Base-by-base conservation (phyloP, 2,329 filamentous ascomycete genomes). In the Cladophialophora exuberans region DNA sequence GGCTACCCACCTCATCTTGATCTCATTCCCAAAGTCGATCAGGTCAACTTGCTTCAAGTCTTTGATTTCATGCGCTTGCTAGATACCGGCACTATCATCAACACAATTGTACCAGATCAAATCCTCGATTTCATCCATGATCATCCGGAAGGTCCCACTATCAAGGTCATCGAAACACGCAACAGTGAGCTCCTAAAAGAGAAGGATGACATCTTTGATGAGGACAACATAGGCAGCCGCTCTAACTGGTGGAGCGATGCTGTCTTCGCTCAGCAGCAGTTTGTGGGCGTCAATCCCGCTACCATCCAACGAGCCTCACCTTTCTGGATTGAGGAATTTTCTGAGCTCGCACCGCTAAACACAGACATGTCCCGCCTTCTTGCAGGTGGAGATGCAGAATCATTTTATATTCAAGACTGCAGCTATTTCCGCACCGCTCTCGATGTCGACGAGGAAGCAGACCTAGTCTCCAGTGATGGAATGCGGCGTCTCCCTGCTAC, bases 281-380 rank as follows among this genome's bases (percentile, higher is more conserved):
- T 78, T 45, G 76, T 71, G 0, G 76, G 76, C 3, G 69, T 69
- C 30, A 77, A 78, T 60, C 76, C 76, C 1, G 72, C 71, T 1
- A 77, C 75, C 6, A 75, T 78, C 63, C 75, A 76, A 56, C 78
- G 73, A 17, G 70, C 72, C 1, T 66, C 68, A 3, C 36, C 65
- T 20, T 55, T 64, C 1, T 69, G 70, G 55, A 60, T 75, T 50
- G 41, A 64, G 13, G 68, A 70, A 41, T 76, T 75, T 55, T 59
- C 67, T 5, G 65, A 66, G 6, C 68, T 69, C 1, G 74, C 74
- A 3, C 62, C 66, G 53, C 55, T 64, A 2, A 65, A 66, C 4
- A 67, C 67, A 3, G 71, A 73, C 54, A 62, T 66, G 25, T 60
- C 69, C 35, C 71, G 71, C 65, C 67, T 68, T 6, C 55, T 67